Base-by-base conservation (phyloP, 129 eudicot genomes). In the Flaveria bidentis region DNA sequence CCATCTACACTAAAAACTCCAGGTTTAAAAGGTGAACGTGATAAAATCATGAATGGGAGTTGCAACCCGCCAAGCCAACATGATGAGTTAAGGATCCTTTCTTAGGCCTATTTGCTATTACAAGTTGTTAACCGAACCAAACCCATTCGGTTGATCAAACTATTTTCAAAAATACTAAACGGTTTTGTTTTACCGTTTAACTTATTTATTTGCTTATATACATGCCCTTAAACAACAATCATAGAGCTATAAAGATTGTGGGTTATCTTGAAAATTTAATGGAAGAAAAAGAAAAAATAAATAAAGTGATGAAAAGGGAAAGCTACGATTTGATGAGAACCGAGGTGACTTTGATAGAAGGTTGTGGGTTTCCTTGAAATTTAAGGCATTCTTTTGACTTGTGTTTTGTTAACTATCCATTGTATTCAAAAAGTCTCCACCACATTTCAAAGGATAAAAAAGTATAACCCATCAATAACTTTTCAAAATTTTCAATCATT, bases 361-460 rank as follows among this genome's bases (percentile, higher is more conserved):
- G 16, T 77, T 67, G 72, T 60, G 77, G 72, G 66, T 51, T 62
- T 78, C 46, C 82, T 62, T 79, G 78, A 79, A 66, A 79, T 46
- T 79, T 55, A 67, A 72, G 78, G 73, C 83, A 79, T 62, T 72
- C 49, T 63, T 50, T 69, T 69, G 76, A 69, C 76, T 68, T 45
- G 51, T 47, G 39, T 65, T 52, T 46, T 66, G 53, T 6, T 50
- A 36, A 44, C 22, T 67, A 42, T 13, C 26, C 49, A 78, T 78
- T 71, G 63, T 72, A 51, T 71, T 50, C 58, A 79, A 72, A 61
- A 79, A 79, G 78, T 42, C 72, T 71, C 78, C 78, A 71, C 78
- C 67, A 72, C 56, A 36, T 62, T 25, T 50, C 66, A 36, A 71
- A 71, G 4, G 55, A 69, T 26, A 26, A 61, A 63, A 65, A 71